phyloP scores from a whole-genome alignment of 257 asterid species.

The Forsythia viridissima region DNA sequence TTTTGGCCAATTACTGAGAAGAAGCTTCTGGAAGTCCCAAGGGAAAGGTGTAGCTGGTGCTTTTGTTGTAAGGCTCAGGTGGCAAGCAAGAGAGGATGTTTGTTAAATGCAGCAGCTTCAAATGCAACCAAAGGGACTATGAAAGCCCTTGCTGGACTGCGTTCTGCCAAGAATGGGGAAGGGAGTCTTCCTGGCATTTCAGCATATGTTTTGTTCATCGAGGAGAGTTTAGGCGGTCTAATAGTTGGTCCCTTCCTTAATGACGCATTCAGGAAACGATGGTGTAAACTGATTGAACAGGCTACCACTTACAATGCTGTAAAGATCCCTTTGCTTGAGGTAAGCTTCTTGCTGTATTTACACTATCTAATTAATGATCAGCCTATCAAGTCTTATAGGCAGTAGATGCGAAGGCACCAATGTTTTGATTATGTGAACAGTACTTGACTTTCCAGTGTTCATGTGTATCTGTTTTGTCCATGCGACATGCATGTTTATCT shows the following conservation, averaged over 20 bases:
- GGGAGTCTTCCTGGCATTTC: constrained; percentile 62
- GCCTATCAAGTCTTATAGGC: constrained; percentile 9
- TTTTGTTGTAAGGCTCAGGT: constrained; percentile 68
- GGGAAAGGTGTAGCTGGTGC: constrained; percentile 97
- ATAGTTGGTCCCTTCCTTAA: constrained; percentile 62
- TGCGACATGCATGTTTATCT: constrained; percentile 17
- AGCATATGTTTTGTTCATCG: constrained; percentile 61
- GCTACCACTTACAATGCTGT: constrained; percentile 52
- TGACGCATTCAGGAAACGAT: constrained; percentile 55
- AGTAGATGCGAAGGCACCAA: constrained; percentile 14
- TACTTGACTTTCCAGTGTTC: constrained; percentile 18
- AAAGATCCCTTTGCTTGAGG: constrained; percentile 74
- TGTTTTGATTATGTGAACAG: constrained; percentile 19
- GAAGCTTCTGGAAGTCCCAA: constrained; percentile 72
- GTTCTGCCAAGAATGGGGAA: constrained; percentile 58
- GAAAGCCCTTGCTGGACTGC: constrained; percentile 58
- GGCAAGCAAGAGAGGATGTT: constrained; percentile 71
- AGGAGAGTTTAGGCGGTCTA: constrained; percentile 80
- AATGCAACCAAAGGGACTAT: constrained; percentile 66
- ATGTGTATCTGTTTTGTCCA: neutral
- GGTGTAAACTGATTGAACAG: constrained; percentile 71
- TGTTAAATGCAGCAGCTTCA: constrained; percentile 83
- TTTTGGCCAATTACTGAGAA: constrained; percentile 85
- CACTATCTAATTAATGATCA: constrained; percentile 1
- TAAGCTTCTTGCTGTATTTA: constrained; percentile 33